Conservation (phyloP, 352 stramenopile species). For the Pythium angustatum region DNA sequence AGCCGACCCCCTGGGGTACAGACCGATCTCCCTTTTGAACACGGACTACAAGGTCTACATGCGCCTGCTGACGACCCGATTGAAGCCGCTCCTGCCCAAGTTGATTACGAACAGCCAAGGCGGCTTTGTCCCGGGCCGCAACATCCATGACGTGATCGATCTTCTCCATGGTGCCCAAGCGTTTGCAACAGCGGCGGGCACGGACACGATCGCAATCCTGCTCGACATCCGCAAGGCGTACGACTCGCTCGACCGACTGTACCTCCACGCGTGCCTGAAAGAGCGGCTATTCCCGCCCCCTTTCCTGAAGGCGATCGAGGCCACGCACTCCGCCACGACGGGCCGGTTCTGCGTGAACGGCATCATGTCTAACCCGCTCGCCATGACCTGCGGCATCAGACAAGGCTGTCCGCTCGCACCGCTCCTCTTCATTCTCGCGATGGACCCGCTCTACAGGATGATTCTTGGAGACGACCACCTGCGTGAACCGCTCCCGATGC, state of each 20-base stretch:
- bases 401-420: slow-evolving; percentile 21
- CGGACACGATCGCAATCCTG: slow-evolving; percentile 8
- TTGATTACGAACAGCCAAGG: background rate
- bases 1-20: background rate
- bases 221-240: slow-evolving; percentile 21
- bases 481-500: background rate
- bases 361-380: background rate
- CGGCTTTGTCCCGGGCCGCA: slow-evolving; percentile 7
- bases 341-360: background rate
- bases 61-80: background rate
- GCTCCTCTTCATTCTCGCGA: slow-evolving; percentile 17
- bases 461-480: background rate
- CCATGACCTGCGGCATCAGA: slow-evolving; percentile 9
- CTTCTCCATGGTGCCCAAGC: background rate
- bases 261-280: background rate
- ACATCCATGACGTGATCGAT: slow-evolving; percentile 20
- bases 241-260: background rate
- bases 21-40: slow-evolving; percentile 20
- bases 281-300: background rate
- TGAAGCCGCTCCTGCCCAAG: background rate
- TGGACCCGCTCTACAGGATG: slow-evolving; percentile 10
- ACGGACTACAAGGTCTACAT: slow-evolving; percentile 21
- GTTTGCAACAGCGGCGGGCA: background rate
- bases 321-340: background rate
- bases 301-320: background rate